Conservation (phyloP, 768 basidiomycete genomes). For the Rhodotorula kratochvilovae region DNA sequence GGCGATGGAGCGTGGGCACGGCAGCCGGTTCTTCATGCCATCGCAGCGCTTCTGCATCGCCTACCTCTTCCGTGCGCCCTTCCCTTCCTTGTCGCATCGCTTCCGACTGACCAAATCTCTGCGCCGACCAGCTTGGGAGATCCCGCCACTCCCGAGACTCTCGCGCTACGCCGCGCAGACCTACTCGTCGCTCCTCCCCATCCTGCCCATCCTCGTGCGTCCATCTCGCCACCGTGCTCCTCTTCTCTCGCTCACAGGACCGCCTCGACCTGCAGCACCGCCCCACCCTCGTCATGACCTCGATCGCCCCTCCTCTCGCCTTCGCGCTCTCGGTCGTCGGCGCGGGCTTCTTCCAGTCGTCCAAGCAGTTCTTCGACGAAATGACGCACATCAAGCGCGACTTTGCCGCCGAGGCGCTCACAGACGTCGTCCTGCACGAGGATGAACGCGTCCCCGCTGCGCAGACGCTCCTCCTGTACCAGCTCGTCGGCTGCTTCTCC, state of each 20-base stretch:
- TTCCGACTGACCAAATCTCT: neutral
- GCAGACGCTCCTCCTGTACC: constrained; percentile 5
- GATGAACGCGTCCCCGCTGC: neutral
- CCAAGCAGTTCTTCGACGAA: neutral
- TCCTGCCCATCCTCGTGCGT: neutral
- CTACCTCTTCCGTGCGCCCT: constrained; percentile 2
- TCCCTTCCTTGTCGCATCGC: too few species aligned
- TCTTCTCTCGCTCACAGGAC: too few species aligned
- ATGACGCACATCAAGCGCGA: constrained; percentile 7
- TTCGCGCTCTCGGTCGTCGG: constrained; percentile 6
- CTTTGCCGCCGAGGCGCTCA: neutral
- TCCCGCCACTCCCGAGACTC: neutral
- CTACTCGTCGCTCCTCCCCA: neutral
- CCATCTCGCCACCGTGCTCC: neutral
- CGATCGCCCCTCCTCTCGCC: neutral
- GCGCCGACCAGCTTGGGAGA: neutral
- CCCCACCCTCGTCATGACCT: neutral
- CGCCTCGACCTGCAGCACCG: neutral
- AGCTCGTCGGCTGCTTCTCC: neutral
- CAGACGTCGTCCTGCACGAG: neutral
- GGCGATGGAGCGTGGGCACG: neutral
- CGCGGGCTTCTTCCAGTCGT: constrained; percentile 5
- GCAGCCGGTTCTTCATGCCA: neutral
- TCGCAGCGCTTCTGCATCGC: constrained; percentile 2
- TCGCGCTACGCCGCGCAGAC: constrained; percentile 1